A percentile compares a stretch with the other conserved stretches of the same genome.
These are phyloP conservation scores for Sequoia sempervirens DNA, from an alignment of 75 land plant genomes.

Conservation along the genomic window DNA sequence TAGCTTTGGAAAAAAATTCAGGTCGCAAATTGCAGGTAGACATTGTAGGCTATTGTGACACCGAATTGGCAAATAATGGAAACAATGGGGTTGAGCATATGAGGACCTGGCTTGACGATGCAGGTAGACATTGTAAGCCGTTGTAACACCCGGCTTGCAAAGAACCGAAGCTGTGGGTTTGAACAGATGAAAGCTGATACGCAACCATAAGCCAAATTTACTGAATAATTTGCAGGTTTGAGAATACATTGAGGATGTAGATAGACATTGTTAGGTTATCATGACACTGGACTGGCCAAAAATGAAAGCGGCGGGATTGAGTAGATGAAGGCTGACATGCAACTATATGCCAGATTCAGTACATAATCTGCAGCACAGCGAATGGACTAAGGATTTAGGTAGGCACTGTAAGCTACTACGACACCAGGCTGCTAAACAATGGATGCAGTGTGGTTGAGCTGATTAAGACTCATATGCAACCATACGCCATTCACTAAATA, in stretches of 20 bases:
- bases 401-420: background rate
- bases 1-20: too few species aligned
- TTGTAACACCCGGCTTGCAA: background rate
- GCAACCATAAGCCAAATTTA: background rate
- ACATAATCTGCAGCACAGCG: background rate
- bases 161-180: background rate
- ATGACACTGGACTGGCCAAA: background rate
- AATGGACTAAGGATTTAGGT: background rate
- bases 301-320: background rate
- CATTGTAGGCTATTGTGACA: too few species aligned
- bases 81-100: background rate
- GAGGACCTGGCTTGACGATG: too few species aligned
- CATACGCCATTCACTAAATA: background rate
- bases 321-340: background rate
- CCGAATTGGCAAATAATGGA: too few species aligned
- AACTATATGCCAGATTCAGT: background rate
- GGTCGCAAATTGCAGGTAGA: too few species aligned
- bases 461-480: background rate
- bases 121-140: background rate
- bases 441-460: background rate
- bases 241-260: background rate
- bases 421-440: background rate
- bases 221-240: background rate
- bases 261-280: background rate
- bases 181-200: background rate